Evolutionary conservation across 306 rosid genomes (phyloP).

Genomic region (Fagus sylvatica): DNA sequence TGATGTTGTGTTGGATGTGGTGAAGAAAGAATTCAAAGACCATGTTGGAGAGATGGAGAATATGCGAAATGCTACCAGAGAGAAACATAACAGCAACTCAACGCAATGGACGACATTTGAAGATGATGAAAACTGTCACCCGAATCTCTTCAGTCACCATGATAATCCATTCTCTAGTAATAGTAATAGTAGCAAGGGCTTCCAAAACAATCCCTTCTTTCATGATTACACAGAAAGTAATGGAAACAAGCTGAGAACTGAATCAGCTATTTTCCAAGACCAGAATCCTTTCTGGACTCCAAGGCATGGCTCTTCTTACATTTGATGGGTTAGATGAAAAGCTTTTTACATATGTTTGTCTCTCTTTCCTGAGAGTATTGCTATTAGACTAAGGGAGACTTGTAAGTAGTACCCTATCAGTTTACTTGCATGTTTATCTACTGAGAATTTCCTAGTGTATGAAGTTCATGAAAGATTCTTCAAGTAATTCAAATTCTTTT

Average conservation of each 20-base stretch:
- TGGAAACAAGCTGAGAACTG: slow-evolving; percentile 42
- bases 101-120: slow-evolving; percentile 73
- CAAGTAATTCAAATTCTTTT: slow-evolving; percentile 12
- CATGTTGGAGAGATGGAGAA: slow-evolving; percentile 80
- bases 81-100: slow-evolving; percentile 53
- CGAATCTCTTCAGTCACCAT: slow-evolving; percentile 54
- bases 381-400: not conserved
- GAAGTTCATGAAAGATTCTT: not conserved
- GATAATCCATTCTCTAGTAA: slow-evolving; percentile 36
- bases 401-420: slow-evolving; percentile 17
- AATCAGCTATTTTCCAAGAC: slow-evolving; percentile 41
- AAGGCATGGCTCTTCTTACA: slow-evolving; percentile 21
- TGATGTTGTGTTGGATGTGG: slow-evolving; percentile 72
- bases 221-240: slow-evolving; percentile 23
- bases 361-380: slow-evolving; percentile 1
- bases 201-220: slow-evolving; percentile 49
- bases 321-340: slow-evolving; percentile 15
- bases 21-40: slow-evolving; percentile 80
- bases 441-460: not conserved
- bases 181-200: slow-evolving; percentile 8
- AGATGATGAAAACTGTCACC: slow-evolving; percentile 75
- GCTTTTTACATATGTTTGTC: not conserved
- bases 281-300: slow-evolving; percentile 55
- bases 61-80: slow-evolving; percentile 51
- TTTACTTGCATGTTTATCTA: not conserved